Base-by-base conservation (phyloP, 2,329 filamentous ascomycete species). In the Cordyceps cicadae region DNA sequence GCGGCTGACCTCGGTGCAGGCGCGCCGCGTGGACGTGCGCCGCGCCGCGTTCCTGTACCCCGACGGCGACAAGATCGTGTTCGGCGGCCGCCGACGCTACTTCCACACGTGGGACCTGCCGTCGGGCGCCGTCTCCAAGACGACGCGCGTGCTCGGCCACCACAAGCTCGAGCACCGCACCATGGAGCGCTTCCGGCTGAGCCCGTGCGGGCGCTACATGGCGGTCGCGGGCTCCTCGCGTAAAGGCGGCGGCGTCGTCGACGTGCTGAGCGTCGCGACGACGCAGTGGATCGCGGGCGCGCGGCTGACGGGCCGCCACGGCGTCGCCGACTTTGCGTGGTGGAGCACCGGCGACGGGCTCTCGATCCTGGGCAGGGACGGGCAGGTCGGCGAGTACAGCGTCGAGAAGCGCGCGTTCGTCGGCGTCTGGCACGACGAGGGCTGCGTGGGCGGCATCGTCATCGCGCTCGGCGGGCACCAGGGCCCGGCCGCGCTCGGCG, bases 71-170 rank as follows among this genome's bases (percentile, higher is more conserved):
- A 88, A 88, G 67, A 88, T 99, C 66, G 90, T 96, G 73, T 89
- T 97, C 62, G 89, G 92, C 19, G 92, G 92, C 43, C 87, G 93
- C 41, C 85, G 94, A 54, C 87, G 87, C 64, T 97, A 92, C 77
- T 97, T 97, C 74, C 94, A 97, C 75, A 87, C 88, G 66, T 99
- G 94, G 94, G 87, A 97, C 69, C 81, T 99, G 26, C 79, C 87
- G 49, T 87, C 88, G 0, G 94, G 94, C 49, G 78, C 81, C 14
- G 86, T 99, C 54, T 88, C 93, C 68, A 96, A 96, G 75, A 83
- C 96, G 50, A 86, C 84, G 66, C 81, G 88, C 70, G 77, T 94
- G 62, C 83, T 88, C 70, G 85, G 92, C 64, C 87, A 92, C 66
- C 80, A 87, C 65, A 37, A 37, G 34, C 82, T 89, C 60, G 90